These are phyloP conservation scores for Apiospora sp. DNA, from an alignment of 2,329 filamentous ascomycete species.

Conservation along the genomic window DNA sequence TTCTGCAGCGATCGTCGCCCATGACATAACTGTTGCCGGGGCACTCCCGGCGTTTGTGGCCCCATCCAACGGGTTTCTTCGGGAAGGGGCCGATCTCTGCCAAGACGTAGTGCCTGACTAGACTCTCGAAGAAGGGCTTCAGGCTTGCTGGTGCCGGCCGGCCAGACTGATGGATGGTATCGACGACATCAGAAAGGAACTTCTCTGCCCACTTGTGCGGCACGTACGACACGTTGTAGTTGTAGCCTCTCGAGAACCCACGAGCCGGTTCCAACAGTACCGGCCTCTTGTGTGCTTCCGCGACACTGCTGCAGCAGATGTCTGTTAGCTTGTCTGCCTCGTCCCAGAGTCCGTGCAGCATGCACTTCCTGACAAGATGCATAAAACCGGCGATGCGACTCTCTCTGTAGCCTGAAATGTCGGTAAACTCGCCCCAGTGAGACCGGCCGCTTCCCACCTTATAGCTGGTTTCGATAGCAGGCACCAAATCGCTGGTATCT, in stretches of 20 bases:
- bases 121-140: not conserved
- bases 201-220: not conserved
- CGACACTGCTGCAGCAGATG: not conserved
- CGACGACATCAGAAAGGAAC: not conserved
- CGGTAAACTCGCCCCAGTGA: not conserved
- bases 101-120: not conserved
- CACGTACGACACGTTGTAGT: not conserved
- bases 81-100: not conserved
- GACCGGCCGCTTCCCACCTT: too few species aligned
- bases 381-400: not conserved
- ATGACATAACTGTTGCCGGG: not conserved
- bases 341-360: not conserved
- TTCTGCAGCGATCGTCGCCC: not conserved
- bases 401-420: not conserved
- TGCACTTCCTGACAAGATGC: not conserved
- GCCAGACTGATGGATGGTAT: not conserved
- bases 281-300: not conserved
- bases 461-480: not conserved
- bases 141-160: not conserved
- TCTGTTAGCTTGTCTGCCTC: not conserved
- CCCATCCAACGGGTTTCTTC: not conserved
- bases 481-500: not conserved
- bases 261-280: not conserved
- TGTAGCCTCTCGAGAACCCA: not conserved
- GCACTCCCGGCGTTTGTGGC: not conserved